Conservation (phyloP, 2,329 filamentous ascomycete genomes). For the Colletotrichum chrysophilum region DNA sequence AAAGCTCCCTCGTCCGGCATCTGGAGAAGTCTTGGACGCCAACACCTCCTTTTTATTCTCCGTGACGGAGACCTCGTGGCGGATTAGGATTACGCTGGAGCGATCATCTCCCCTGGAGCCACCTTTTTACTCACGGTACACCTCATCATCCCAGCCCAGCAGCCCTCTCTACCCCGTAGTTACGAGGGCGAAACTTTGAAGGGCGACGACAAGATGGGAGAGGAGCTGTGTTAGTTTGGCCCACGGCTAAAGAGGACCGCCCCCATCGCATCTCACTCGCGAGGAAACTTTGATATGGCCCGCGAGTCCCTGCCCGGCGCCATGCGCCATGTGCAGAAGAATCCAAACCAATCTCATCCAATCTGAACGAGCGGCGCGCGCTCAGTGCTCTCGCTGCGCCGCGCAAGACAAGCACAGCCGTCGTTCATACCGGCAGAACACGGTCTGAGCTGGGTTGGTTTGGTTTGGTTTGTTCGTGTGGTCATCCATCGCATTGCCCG, state of each 20-base stretch:
- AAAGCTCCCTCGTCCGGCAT: neutral
- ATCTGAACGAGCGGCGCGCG: neutral
- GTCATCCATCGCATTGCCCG: neutral
- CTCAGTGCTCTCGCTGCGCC: neutral
- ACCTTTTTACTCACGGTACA: neutral
- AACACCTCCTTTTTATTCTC: neutral
- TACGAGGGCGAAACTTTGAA: neutral
- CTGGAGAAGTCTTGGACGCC: neutral
- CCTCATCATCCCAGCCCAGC: neutral
- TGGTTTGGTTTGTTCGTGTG: neutral
- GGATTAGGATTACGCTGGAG: conserved; percentile 1
- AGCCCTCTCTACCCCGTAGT: neutral
- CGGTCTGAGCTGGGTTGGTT: neutral
- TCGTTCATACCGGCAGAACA: neutral
- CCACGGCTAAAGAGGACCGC: neutral
- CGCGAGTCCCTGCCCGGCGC: neutral
- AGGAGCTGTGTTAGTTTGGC: neutral
- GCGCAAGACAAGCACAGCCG: neutral
- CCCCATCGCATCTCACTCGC: neutral
- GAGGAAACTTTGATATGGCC: neutral
- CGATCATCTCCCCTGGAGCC: conserved; percentile 14
- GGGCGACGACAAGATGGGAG: neutral
- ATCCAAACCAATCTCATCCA: neutral
- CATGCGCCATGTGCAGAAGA: neutral
- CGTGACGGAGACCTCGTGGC: neutral